A percentile compares a stretch with the other conserved stretches of the same genome.
Evolutionary conservation across 2,329 filamentous ascomycete species (phyloP).

Genomic region (Onygenales sp.): DNA sequence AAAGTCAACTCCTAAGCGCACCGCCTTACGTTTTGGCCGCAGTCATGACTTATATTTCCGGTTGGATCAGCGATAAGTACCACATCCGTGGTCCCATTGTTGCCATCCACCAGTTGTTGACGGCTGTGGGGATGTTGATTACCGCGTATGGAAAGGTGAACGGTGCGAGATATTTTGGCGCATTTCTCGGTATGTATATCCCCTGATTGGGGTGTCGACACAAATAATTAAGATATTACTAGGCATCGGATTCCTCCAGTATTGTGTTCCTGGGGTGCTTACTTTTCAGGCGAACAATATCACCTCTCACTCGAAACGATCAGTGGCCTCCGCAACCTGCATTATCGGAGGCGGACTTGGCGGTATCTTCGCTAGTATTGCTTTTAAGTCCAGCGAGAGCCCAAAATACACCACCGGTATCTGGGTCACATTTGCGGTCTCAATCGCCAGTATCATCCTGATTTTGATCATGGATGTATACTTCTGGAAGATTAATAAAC

Average conservation of each 20-base stretch:
- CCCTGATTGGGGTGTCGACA: background rate
- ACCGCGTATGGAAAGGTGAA: conserved; percentile 9
- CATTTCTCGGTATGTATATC: conserved; percentile 5
- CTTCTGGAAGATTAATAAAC: background rate
- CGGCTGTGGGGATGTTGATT: conserved; percentile 11
- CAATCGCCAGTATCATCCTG: background rate
- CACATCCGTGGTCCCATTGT: conserved; percentile 12
- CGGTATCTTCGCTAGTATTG: conserved; percentile 14
- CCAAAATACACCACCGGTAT: conserved; percentile 9
- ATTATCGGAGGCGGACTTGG: conserved; percentile 21
- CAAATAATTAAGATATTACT: background rate
- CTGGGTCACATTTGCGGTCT: background rate
- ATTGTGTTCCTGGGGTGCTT: conserved; percentile 20
- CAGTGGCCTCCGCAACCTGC: conserved; percentile 19
- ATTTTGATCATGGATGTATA: background rate
- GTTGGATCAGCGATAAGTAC: conserved; percentile 14
- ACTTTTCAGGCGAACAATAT: conserved; percentile 26
- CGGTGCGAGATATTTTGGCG: conserved; percentile 10
- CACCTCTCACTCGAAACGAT: conserved; percentile 20
- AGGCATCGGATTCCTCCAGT: conserved; percentile 20
- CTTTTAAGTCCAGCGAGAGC: conserved; percentile 14
- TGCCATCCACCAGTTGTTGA: conserved; percentile 6
- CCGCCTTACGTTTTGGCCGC: conserved; percentile 28
- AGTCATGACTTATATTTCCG: conserved; percentile 21
- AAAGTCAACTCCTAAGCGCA: conserved; percentile 23